These are phyloP conservation scores for Pleurotus citrinopileatus DNA, from an alignment of 768 basidiomycete species.

Conservation along the genomic window DNA sequence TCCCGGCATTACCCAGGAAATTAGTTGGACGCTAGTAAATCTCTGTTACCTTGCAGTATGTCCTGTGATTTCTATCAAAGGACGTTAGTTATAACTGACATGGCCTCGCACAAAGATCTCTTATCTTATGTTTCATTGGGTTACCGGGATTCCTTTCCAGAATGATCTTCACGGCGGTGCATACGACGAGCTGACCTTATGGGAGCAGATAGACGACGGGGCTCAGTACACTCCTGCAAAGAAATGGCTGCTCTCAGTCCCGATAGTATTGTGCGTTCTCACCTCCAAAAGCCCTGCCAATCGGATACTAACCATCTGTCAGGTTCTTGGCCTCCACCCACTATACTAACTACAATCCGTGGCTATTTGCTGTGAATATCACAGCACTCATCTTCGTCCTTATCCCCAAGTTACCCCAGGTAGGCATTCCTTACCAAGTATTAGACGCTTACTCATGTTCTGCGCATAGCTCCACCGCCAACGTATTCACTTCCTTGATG, in stretches of 20 bases:
- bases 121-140: constrained; percentile 98
- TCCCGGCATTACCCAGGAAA: constrained; percentile 90
- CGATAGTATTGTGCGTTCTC: constrained; percentile 76
- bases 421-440: constrained; percentile 25
- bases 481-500: constrained; percentile 73
- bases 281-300: neutral
- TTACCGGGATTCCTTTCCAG: constrained; percentile 95
- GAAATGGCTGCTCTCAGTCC: constrained; percentile 92
- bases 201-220: constrained; percentile 99
- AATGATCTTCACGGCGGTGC: constrained; percentile 85
- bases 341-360: constrained; percentile 95
- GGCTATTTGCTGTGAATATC: constrained; percentile 89
- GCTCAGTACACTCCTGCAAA: constrained; percentile 98
- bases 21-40: constrained; percentile 95
- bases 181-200: constrained; percentile 95
- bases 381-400: constrained; percentile 75
- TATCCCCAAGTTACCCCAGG: constrained; percentile 95
- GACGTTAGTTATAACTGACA: constrained; percentile 5
- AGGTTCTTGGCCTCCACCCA: constrained; percentile 95
- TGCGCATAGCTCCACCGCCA: constrained; percentile 72
- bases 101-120: constrained; percentile 58
- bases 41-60: constrained; percentile 86
- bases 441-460: constrained; percentile 18
- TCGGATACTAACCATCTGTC: constrained; percentile 13
- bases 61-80: constrained; percentile 13